These are phyloP conservation scores for Chytriomyces hyalinus DNA, from an alignment of 192 early-diverging fungal species.

Conservation along the genomic window DNA sequence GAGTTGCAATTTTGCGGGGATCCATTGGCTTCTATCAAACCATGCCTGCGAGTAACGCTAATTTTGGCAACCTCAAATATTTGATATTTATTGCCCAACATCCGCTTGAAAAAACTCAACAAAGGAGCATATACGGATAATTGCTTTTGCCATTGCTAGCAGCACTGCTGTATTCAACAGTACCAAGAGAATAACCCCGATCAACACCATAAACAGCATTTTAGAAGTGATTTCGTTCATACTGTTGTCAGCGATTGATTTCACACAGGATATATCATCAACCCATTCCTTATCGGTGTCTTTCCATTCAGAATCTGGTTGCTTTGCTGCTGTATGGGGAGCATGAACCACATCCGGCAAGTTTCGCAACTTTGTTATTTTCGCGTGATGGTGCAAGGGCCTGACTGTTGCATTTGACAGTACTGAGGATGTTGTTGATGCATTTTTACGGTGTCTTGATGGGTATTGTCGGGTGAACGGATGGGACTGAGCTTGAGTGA, in stretches of 20 bases:
- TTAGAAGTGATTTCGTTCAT: background rate
- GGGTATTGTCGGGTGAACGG: background rate
- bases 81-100: background rate
- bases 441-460: background rate
- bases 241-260: no score
- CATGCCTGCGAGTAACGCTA: background rate
- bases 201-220: background rate
- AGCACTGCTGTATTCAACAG: background rate
- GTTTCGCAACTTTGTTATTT: background rate
- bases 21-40: background rate
- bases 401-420: background rate
- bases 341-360: background rate
- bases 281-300: background rate
- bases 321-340: background rate
- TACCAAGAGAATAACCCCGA: background rate
- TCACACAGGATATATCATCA: no score
- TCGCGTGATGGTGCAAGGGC: background rate
- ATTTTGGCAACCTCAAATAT: background rate
- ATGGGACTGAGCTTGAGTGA: background rate
- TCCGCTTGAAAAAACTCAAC: background rate
- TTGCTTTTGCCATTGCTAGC: background rate
- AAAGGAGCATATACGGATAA: background rate
- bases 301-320: background rate
- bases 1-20: background rate
- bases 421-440: slow-evolving; percentile 1